Percentiles rank a stretch among this genome's conserved stretches.
Evolutionary conservation across 1,139 yeast species (phyloP).

Genomic region (Geotrichum candidum): DNA sequence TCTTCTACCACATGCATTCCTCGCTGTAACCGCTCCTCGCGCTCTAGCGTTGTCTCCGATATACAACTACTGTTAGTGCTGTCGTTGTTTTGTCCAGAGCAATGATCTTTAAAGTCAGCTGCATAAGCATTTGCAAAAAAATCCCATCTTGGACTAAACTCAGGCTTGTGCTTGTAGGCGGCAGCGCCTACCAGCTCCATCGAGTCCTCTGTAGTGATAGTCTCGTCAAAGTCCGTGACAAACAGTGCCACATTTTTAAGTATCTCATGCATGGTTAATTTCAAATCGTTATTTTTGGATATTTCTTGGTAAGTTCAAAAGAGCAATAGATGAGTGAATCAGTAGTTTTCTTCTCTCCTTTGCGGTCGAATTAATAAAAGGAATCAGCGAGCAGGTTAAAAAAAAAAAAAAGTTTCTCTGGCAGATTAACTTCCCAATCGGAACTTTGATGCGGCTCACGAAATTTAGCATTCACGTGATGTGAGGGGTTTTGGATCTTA

Average conservation of each 20-base stretch:
- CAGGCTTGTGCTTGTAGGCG: conserved; percentile 42
- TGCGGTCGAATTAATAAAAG: background rate
- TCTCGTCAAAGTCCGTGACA: conserved; percentile 67
- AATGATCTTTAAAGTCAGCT: conserved; percentile 35
- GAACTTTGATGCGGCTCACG: background rate
- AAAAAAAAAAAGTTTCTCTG: background rate
- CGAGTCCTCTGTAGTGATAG: conserved; percentile 56
- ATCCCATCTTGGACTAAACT: conserved; percentile 39
- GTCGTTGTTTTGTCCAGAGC: background rate
- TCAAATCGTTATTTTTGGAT: background rate
- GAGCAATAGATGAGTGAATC: background rate
- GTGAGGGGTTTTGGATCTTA: background rate
- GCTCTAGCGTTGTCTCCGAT: conserved; percentile 12
- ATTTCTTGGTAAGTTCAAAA: background rate
- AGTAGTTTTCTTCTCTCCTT: background rate
- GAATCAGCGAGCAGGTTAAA: background rate
- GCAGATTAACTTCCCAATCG: background rate
- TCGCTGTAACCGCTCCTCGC: conserved; percentile 44
- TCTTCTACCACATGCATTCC: conserved; percentile 46
- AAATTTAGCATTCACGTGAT: background rate
- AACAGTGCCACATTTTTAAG: conserved; percentile 25
- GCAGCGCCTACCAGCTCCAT: conserved; percentile 47
- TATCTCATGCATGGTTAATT: conserved; percentile 2
- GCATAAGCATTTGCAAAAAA: conserved; percentile 46
- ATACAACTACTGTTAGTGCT: background rate